Evolutionary conservation across 306 rosid species (phyloP), one percentile per base, ranked within the genome.

Genomic region (Gleditsia sinensis): DNA sequence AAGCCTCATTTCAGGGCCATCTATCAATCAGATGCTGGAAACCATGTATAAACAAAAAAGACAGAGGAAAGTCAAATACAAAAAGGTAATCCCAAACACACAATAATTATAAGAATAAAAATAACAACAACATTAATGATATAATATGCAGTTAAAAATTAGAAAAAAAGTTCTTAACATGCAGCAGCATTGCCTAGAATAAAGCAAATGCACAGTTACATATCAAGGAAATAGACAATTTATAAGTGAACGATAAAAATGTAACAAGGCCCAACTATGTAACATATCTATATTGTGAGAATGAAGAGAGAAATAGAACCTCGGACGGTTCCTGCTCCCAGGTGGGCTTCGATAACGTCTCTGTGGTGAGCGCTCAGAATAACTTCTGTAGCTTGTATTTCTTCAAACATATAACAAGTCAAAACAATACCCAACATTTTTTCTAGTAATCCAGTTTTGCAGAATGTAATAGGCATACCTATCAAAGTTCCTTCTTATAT

Each of bases 271-370:
- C 64, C 10, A 63, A 70, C 42, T 46, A 55, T 23, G 37, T 12
- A 50, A 57, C 60, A 63, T 25, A 27, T 62, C 66, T 37, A 67
- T 16, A 23, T 19, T 20, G n/a, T n/a, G n/a, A n/a, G n/a, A n/a
- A n/a, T n/a, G n/a, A 58, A 48, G 76, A 43, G 25, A 70, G 49
- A 66, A 71, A 58, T 51, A 32, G 77, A 80, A 92, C 99, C 99
- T 95, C 42, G 92, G 88, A 73, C 88, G 92, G 75, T 80, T 86
- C 78, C 91, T 63, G 64, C 89, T 89, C 81, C 91, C 68, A 12
- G 91, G 91, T 23, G 98, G 96, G 73, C 94, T 90, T 63, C 78
- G 86, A 49, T 72, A 67, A 17, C 83, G 97, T 54, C 93, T 84
- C 57, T 67, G 91, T 56, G 92, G 93, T 25, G 91, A 84, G 68